Evolutionary conservation across 176 grass and related monocot species (phyloP).

Genomic region (Thinopyrum elongatum): DNA sequence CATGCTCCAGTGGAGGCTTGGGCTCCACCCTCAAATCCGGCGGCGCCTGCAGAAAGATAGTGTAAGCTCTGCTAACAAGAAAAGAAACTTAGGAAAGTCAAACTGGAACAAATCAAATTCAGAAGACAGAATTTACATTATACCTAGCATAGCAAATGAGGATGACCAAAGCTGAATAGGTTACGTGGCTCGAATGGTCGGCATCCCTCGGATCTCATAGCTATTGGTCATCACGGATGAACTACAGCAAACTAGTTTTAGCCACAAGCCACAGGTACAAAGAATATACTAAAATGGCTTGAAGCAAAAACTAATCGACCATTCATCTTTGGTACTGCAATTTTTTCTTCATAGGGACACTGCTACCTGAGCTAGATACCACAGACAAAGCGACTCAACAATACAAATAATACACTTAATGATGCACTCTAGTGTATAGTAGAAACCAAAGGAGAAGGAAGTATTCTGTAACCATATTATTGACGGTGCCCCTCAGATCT

Average conservation of each 20-base stretch:
- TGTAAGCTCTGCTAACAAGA: too few species aligned
- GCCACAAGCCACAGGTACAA: too few species aligned
- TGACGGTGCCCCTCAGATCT: slow-evolving; percentile 51
- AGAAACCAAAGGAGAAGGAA: neutral
- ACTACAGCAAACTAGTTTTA: neutral
- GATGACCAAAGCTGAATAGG: neutral
- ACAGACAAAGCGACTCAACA: neutral
- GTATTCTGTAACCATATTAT: neutral
- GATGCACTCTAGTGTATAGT: neutral
- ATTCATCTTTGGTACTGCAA: slow-evolving; percentile 13
- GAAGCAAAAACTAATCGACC: too few species aligned
- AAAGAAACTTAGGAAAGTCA: too few species aligned
- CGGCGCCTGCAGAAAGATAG: too few species aligned
- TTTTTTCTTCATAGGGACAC: neutral
- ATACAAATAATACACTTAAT: neutral
- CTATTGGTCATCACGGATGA: slow-evolving; percentile 25
- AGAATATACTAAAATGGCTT: too few species aligned
- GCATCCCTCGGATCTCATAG: slow-evolving; percentile 39
- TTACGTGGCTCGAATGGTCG: neutral
- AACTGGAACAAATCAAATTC: too few species aligned
- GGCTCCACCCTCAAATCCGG: too few species aligned
- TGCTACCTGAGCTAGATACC: neutral
- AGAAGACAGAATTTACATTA: too few species aligned
- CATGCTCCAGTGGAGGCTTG: too few species aligned
- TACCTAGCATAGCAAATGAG: too few species aligned